These are phyloP conservation scores for Microdochium paspali DNA, from an alignment of 2,329 filamentous ascomycete species.

Conservation along the genomic window DNA sequence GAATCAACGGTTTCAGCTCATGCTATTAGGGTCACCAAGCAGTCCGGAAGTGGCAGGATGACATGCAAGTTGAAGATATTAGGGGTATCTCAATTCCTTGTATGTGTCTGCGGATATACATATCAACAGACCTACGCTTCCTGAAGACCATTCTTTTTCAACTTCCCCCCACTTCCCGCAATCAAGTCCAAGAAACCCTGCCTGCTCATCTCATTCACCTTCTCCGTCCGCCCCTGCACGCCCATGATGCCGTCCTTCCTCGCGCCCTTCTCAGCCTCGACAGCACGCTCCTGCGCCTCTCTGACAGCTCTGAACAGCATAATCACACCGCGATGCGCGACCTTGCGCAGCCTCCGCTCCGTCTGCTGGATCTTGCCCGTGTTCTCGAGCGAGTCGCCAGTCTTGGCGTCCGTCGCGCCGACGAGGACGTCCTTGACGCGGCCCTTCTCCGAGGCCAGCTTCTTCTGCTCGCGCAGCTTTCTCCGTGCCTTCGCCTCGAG, in stretches of 20 bases:
- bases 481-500: conserved; percentile 74
- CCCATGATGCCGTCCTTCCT: conserved; percentile 69
- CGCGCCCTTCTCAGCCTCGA: conserved; percentile 62
- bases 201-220: conserved; percentile 91
- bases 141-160: conserved; percentile 50
- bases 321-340: conserved; percentile 86
- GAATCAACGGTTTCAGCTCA: not conserved
- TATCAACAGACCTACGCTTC: conserved; percentile 29
- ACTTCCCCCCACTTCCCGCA: conserved; percentile 47
- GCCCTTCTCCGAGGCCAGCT: conserved; percentile 72
- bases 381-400: conserved; percentile 29
- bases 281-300: conserved; percentile 81
- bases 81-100: conserved; percentile 6
- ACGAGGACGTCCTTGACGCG: conserved; percentile 78
- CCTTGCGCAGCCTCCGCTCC: conserved; percentile 76
- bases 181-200: conserved; percentile 94
- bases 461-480: conserved; percentile 73
- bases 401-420: conserved; percentile 31
- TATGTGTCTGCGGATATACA: not conserved
- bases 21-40: no score
- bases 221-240: conserved; percentile 71
- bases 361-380: conserved; percentile 52
- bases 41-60: no score
- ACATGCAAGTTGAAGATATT: not conserved
- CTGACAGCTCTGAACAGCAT: conserved; percentile 95